These are phyloP conservation scores for Baorangia bicolor DNA, from an alignment of 768 basidiomycete genomes.

Conservation along the genomic window DNA sequence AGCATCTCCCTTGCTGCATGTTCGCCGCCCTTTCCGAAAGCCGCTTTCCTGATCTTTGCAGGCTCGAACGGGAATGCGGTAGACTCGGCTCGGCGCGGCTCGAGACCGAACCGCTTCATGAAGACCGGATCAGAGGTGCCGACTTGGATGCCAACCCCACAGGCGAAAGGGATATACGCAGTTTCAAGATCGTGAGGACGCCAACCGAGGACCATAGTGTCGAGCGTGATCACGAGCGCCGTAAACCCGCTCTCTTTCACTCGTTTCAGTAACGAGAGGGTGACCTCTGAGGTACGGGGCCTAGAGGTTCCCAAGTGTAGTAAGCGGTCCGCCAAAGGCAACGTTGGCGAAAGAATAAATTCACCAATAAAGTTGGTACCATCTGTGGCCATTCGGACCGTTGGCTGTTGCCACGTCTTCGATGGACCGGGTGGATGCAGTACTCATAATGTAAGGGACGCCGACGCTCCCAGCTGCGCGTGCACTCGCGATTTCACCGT, in stretches of 20 bases:
- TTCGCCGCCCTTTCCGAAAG: conserved; percentile 46
- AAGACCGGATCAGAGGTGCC: conserved; percentile 77
- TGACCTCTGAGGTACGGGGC: conserved; percentile 61
- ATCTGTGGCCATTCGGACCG: conserved; percentile 57
- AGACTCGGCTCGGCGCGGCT: conserved; percentile 40
- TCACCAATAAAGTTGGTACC: conserved; percentile 84
- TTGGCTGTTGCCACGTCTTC: conserved; percentile 75
- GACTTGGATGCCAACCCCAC: conserved; percentile 65
- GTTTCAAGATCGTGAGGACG: conserved; percentile 70
- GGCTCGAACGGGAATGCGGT: conserved; percentile 62
- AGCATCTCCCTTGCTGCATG: conserved; percentile 35
- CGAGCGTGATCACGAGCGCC: conserved; percentile 76
- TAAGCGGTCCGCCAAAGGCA: background rate
- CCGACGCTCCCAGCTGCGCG: conserved; percentile 60
- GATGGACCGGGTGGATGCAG: conserved; percentile 68
- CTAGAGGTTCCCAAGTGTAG: conserved; percentile 34
- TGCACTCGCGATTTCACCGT: conserved; percentile 71
- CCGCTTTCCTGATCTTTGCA: conserved; percentile 40
- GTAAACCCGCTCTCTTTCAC: conserved; percentile 66
- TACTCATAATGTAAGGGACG: conserved; percentile 73
- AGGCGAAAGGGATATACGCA: conserved; percentile 63
- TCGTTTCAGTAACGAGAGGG: conserved; percentile 61
- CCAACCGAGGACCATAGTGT: conserved; percentile 74
- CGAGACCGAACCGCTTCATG: conserved; percentile 55
- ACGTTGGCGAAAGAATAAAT: conserved; percentile 2